Base-by-base conservation (phyloP, 2,329 filamentous ascomycete genomes). In the Arthrobotrys sphaeroides region DNA sequence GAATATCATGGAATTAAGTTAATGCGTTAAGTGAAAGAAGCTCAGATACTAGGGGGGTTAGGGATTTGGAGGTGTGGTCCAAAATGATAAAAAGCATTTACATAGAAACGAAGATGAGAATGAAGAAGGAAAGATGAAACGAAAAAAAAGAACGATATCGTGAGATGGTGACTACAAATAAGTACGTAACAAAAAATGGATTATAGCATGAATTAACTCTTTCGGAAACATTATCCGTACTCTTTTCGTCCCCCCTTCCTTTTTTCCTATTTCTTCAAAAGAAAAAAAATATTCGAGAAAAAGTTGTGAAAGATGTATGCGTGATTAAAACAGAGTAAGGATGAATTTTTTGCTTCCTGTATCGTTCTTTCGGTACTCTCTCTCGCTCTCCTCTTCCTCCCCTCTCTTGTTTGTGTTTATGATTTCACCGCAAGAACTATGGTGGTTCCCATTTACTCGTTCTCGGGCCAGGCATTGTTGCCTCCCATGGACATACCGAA, bases 401-500 rank as follows among this genome's bases (percentile, higher is more conserved):
- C 47, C 49, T 55, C 49, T 55, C 7, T 55, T 55, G n/a, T 38
- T 36, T 55, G n/a, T n/a, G n/a, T n/a, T n/a, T n/a, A n/a, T n/a
- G n/a, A n/a, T n/a, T n/a, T n/a, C n/a, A n/a, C n/a, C n/a, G n/a
- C 22, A 31, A 55, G 31, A 55, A 40, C 36, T 36, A 31, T 33
- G 49, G 42, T 31, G 5, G 16, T 51, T 31, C 22, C 28, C 9
- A 10, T 62, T 55, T 74, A 74, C 69, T 74, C 69, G 51, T 74
- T 74, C 47, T 74, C 69, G 36, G 66, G 61, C 69, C 69, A 74
- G 33, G 69, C 69, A 57, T 60, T 65, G 45, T 53, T 70, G 31
- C 67, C 67, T 20, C 67, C 59, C 24, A 72, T 42, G 61, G 13
- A 76, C 78, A 43, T 79, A 16, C 84, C 83, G 18, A 84, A 81